A percentile compares a stretch with the other conserved stretches of the same genome.
Evolutionary conservation across 257 asterid genomes (phyloP).

Genomic region (Solanum boliviense): DNA sequence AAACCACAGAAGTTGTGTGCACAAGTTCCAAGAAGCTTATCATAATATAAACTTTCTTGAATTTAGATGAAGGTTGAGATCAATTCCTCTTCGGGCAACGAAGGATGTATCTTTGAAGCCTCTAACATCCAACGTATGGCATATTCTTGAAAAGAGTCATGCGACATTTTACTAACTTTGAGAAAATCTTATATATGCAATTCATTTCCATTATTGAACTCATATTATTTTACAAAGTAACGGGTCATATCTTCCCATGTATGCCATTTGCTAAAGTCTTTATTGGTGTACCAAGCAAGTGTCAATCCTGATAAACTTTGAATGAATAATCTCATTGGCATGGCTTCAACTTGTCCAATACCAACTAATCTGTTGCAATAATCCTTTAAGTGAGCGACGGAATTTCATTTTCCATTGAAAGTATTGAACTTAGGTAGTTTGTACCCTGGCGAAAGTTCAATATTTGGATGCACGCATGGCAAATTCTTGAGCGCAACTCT

Average conservation of each 20-base stretch:
- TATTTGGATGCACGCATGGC: not conserved
- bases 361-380: not conserved
- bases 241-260: too few relatives aligned
- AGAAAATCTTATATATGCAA: not conserved
- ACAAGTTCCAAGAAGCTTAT: not conserved
- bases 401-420: not conserved
- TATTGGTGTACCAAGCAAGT: not conserved
- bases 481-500: not conserved
- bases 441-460: not conserved
- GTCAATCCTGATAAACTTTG: not conserved
- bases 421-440: not conserved
- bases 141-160: not conserved
- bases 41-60: not conserved
- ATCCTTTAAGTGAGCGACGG: not conserved
- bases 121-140: not conserved
- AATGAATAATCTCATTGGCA: not conserved
- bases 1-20: not conserved
- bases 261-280: not conserved
- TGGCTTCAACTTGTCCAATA: not conserved
- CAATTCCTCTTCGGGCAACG: not conserved
- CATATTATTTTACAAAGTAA: not conserved
- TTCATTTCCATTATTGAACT: too few relatives aligned
- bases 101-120: not conserved
- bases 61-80: not conserved
- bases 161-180: not conserved